Evolutionary conservation across 1,284 basidiomycete species (phyloP), one percentile per base, ranked within the genome.

Genomic region (Lentinus polychrous): DNA sequence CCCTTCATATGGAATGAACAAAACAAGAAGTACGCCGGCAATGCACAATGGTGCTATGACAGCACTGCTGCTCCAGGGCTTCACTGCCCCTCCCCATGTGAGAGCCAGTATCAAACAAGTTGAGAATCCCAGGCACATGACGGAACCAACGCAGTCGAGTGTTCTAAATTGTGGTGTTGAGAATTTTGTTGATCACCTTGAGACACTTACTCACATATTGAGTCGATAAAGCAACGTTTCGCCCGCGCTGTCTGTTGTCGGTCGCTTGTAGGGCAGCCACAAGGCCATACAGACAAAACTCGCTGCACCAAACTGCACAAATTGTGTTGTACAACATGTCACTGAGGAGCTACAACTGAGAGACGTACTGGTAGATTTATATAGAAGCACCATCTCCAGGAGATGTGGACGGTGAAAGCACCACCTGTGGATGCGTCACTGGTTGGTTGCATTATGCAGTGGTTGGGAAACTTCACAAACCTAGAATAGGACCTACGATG

Each of bases 361-460:
- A 31, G 7, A 52, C 46, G n/a, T 39, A 56, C 50, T 22, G 55
- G 50, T 34, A 56, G 51, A 45, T 44, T 73, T 61, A 75, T 73
- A 60, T 65, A 72, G 62, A 71, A 73, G 52, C 67, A 72, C 63
- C 66, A 67, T 31, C 65, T 55, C 65, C 66, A 66, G 6, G 56
- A 53, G 38, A 65, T 52, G 10, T 61, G 56, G 35, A 66, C 49
- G 12, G 55, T 57, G 33, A 57, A 52, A 6, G 50, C 54, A 3
- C 55, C 54, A 23, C 54, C 54, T 42, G 39, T 32, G 27, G 10
- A 27, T 27, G 27, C 10, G 10, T 27, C 27, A 27, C 5, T 27
- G 5, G 5, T 27, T 27, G 27, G 10, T 5, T 27, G 27, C 27
- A 5, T 10, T 10, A 27, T 5, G 27, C 4, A 5, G 10, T 27